Conservation (phyloP, 768 basidiomycete species). For the Auriscalpium microsporum region DNA sequence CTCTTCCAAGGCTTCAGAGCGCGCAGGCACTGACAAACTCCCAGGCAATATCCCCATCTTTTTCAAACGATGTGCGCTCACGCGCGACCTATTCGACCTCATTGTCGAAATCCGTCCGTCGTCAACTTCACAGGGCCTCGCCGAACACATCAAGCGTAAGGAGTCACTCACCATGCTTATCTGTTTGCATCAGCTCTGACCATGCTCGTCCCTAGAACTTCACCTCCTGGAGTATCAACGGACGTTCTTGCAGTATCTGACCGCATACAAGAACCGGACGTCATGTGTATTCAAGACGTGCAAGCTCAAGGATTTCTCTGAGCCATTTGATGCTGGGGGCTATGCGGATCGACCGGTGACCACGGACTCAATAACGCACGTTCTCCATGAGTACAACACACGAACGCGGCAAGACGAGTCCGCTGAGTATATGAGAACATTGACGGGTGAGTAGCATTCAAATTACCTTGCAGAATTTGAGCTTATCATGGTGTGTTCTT, state of each 20-base stretch:
- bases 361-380: conserved; percentile 16
- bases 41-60: conserved; percentile 17
- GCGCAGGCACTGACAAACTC: no score
- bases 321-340: neutral
- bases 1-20: neutral
- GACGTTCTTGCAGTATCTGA: conserved; percentile 12
- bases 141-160: conserved; percentile 19
- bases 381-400: conserved; percentile 14
- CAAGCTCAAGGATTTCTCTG: neutral
- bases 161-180: no score
- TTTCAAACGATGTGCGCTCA: conserved; percentile 16
- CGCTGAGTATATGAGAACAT: conserved; percentile 9
- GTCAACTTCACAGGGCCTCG: conserved; percentile 14
- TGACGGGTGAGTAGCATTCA: conserved; percentile 12
- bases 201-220: conserved; percentile 15
- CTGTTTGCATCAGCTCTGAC: neutral
- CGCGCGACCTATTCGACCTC: conserved; percentile 18
- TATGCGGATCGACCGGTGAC: conserved; percentile 10
- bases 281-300: neutral
- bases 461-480: no score
- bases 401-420: conserved; percentile 13
- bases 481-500: no score
- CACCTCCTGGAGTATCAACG: conserved; percentile 18
- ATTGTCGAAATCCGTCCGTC: conserved; percentile 19
- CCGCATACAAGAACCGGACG: neutral